Evolutionary conservation across 371 early-diverging fungal species (phyloP).

Genomic region (Umbelopsis sp.): DNA sequence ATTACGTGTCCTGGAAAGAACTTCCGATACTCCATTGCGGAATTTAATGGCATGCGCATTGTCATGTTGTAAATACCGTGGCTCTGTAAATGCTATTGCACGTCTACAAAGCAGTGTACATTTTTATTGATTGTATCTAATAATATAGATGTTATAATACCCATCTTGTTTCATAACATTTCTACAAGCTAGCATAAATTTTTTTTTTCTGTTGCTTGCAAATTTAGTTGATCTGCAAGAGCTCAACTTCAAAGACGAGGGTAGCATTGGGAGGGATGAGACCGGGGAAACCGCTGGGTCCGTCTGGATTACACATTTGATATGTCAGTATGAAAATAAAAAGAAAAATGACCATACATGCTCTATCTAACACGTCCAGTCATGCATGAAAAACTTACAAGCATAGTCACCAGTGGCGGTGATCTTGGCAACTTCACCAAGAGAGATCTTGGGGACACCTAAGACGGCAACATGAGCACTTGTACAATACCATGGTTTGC

Average conservation of each 20-base stretch:
- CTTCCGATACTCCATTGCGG: constrained; percentile 42
- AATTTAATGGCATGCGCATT: constrained; percentile 49
- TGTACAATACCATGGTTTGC: not conserved
- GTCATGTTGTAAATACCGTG: constrained; percentile 38
- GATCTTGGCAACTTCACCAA: constrained; percentile 74
- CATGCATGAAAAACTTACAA: constrained; percentile 25
- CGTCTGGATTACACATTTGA: constrained; percentile 34
- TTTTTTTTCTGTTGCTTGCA: not conserved
- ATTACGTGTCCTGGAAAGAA: constrained; percentile 47
- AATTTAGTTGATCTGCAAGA: constrained; percentile 79
- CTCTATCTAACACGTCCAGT: not conserved
- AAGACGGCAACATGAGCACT: not conserved
- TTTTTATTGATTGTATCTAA: not conserved
- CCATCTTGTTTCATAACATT: not conserved
- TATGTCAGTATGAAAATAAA: not conserved
- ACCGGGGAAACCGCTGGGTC: constrained; percentile 65
- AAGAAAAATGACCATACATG: not conserved
- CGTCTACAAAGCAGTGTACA: not conserved
- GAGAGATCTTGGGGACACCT: constrained; percentile 86
- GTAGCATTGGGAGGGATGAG: constrained; percentile 84
- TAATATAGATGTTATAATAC: not conserved
- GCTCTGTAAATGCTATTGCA: too few species aligned
- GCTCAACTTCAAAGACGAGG: constrained; percentile 84
- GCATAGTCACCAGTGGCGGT: constrained; percentile 78
- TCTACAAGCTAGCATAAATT: not conserved